Evolutionary conservation across 208 protist species (phyloP).

Genomic region (Crithidia sp.): DNA sequence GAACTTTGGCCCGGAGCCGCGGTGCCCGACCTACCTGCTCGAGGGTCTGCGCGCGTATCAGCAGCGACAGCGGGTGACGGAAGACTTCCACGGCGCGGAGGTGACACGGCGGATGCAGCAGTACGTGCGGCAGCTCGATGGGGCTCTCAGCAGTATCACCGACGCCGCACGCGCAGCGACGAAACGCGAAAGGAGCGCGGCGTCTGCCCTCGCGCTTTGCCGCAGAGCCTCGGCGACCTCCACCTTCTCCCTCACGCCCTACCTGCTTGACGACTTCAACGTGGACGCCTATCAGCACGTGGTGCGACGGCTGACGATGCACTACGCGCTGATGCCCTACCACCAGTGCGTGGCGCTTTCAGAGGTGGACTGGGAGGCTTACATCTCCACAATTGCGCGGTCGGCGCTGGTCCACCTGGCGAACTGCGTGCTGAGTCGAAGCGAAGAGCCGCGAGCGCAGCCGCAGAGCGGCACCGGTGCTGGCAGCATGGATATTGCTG

Average conservation of each 20-base stretch:
- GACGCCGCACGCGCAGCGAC: neutral
- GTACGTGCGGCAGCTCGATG: conserved; percentile 23
- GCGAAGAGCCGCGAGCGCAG: neutral
- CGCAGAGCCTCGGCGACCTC: conserved; percentile 2
- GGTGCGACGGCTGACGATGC: conserved; percentile 31
- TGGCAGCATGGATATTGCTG: conserved; percentile 1
- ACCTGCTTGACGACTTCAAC: conserved; percentile 32
- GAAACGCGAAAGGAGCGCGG: neutral
- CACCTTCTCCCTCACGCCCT: conserved; percentile 20
- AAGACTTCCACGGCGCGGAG: neutral
- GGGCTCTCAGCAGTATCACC: conserved; percentile 10
- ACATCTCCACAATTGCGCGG: conserved; percentile 58
- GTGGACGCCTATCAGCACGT: conserved; percentile 28
- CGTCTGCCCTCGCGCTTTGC: neutral
- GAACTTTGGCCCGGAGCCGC: conserved; percentile 39
- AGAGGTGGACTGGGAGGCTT: conserved; percentile 74
- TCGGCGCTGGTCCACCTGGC: conserved; percentile 49
- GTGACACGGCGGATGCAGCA: conserved; percentile 16
- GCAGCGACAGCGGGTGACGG: conserved; percentile 27
- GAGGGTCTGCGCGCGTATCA: conserved; percentile 33
- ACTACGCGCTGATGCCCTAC: conserved; percentile 36
- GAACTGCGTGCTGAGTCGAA: conserved; percentile 22
- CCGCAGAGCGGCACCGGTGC: neutral
- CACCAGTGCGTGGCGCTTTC: conserved; percentile 51
- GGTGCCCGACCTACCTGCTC: conserved; percentile 22